Percentiles rank a stretch among this genome's conserved stretches.
These are phyloP conservation scores for Cercophora newfieldiana DNA, from an alignment of 495 filamentous ascomycete species.

Conservation along the genomic window DNA sequence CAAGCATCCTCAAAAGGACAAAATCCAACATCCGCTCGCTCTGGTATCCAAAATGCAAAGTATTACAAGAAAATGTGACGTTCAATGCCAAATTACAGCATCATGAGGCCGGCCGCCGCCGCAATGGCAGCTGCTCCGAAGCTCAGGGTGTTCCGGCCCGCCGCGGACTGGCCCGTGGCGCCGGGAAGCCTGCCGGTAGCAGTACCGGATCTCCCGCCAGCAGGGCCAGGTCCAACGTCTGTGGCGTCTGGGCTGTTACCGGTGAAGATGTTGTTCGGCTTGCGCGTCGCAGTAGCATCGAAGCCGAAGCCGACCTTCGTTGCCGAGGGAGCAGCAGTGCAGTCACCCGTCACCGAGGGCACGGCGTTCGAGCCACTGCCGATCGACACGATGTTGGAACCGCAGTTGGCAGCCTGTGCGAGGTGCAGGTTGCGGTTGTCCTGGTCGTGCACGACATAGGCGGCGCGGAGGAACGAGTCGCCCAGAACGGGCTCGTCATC, in stretches of 20 bases:
- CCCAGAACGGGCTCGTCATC: constrained; percentile 32
- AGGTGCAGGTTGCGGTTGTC: constrained; percentile 37
- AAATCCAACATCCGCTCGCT: not conserved
- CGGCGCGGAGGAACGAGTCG: constrained; percentile 36
- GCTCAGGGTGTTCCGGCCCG: not conserved
- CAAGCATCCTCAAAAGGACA: too few relatives aligned
- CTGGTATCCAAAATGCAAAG: not conserved
- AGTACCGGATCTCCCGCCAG: not conserved
- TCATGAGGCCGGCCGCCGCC: not conserved
- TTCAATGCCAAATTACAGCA: not conserved
- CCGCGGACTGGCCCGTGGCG: not conserved
- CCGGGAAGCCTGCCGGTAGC: not conserved
- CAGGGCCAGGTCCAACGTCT: constrained; percentile 8
- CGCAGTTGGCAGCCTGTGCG: constrained; percentile 40
- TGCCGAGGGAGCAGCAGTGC: not conserved
- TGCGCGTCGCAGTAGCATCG: constrained; percentile 10
- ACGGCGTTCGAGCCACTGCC: constrained; percentile 18
- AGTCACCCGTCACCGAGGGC: constrained; percentile 15
- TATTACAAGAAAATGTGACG: not conserved
- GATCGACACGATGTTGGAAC: constrained; percentile 30
- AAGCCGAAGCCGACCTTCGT: not conserved
- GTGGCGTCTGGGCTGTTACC: constrained; percentile 10
- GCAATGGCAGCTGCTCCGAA: not conserved
- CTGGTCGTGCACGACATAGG: constrained; percentile 39
- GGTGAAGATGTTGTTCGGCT: constrained; percentile 16